Base-by-base conservation (phyloP, 169 alveolate species). In the Eimeria necatrix region DNA sequence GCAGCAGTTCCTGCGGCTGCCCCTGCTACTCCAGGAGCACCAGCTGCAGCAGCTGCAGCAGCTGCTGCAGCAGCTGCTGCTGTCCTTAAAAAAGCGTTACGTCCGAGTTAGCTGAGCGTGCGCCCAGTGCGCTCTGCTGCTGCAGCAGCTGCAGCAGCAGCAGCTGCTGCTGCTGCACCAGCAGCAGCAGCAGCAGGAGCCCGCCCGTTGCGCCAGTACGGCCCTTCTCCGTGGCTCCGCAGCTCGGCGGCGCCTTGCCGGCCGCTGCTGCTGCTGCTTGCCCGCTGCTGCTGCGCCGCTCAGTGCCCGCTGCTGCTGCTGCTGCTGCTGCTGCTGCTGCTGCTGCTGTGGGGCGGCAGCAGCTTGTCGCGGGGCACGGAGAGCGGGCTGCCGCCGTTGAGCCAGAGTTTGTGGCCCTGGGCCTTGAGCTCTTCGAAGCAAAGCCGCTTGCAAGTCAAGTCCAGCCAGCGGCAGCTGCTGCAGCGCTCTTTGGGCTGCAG, bases 391-490 rank as follows among this genome's bases (percentile, higher is more conserved):
- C 97, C 98, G 24, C 96, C 84, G 88, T 97, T 96, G 49, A 96
- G 83, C 12, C 53, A 52, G 91, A 97, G 96, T 64, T 93, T 96
- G 87, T 97, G 98, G 16, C 98, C 98, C 88, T 97, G 98, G 48
- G 94, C 95, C 78, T 97, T 95, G 56, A 97, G 95, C 88, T 90
- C 91, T 81, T 97, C 98, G 94, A 95, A 97, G 91, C 98, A 97
- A 41, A 92, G 94, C 94, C 96, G 97, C 93, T 97, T 97, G 81
- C 98, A 97, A 76, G 97, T 98, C 70, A 97, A 87, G 70, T 97
- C 98, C 53, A 97, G 86, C 98, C 98, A 97, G 9, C 98, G 91
- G 93, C 98, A 97, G 78, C 97, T 98, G 85, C 97, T 97, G 96
- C 98, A 97, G 26, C 98, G 95, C 18, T 96, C 98, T 93, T 97